Evolutionary conservation across 495 filamentous ascomycete genomes (phyloP).

Genomic region (Penicillium manginii): DNA sequence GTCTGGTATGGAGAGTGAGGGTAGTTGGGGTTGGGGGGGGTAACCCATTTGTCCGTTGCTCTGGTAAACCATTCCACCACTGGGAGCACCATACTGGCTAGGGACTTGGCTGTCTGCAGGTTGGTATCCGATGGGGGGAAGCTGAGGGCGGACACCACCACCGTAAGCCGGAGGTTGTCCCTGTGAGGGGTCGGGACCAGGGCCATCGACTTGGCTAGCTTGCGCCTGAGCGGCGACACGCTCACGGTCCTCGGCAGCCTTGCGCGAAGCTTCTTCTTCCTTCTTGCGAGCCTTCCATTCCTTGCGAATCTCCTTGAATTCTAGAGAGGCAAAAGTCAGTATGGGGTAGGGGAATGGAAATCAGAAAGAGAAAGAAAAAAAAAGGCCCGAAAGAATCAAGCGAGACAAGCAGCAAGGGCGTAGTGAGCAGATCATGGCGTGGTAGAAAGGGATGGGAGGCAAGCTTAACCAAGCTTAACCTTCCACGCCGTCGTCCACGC

Average conservation of each 20-base stretch:
- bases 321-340: slow-evolving; percentile 49
- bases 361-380: too few species aligned
- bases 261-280: slow-evolving; percentile 90
- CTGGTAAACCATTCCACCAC: slow-evolving; percentile 58
- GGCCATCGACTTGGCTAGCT: slow-evolving; percentile 59
- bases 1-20: slow-evolving; percentile 76
- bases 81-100: slow-evolving; percentile 68
- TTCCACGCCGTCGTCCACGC: slow-evolving; percentile 44
- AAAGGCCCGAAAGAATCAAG: neutral
- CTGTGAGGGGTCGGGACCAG: slow-evolving; percentile 60
- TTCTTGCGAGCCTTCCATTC: slow-evolving; percentile 99
- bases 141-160: slow-evolving; percentile 64
- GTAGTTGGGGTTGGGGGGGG: slow-evolving; percentile 63
- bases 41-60: slow-evolving; percentile 73
- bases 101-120: slow-evolving; percentile 64
- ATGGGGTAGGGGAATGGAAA: neutral
- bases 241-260: slow-evolving; percentile 87
- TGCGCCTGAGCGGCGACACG: slow-evolving; percentile 63
- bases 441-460: slow-evolving; percentile 23
- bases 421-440: neutral
- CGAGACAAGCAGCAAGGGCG: neutral
- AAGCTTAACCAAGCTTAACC: slow-evolving; percentile 32
- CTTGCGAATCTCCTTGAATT: slow-evolving; percentile 99
- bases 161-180: slow-evolving; percentile 61
- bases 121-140: slow-evolving; percentile 87